These are phyloP conservation scores for Termitomyces sp. DNA, from an alignment of 768 basidiomycete genomes.

Conservation along the genomic window DNA sequence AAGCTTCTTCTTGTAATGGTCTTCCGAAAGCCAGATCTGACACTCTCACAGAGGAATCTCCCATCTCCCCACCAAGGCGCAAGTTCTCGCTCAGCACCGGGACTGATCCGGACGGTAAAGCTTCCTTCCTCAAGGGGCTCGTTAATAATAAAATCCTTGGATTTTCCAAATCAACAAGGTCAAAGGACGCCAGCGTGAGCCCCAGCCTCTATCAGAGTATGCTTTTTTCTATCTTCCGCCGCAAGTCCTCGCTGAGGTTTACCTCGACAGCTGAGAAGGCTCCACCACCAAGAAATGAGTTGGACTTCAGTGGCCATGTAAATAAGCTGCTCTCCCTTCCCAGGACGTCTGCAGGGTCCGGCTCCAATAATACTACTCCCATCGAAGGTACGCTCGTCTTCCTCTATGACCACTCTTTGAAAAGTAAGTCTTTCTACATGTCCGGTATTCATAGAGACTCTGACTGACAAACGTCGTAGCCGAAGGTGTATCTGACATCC, in stretches of 20 bases:
- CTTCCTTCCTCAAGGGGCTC: conserved; percentile 9
- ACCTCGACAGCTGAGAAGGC: conserved; percentile 2
- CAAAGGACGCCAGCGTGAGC: conserved; percentile 3
- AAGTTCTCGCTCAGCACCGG: conserved; percentile 4
- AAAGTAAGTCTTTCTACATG: background rate
- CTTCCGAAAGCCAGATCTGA: background rate
- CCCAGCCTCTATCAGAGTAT: conserved; percentile 5
- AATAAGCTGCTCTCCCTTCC: conserved; percentile 7
- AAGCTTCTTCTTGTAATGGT: background rate
- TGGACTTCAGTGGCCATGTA: conserved; percentile 2
- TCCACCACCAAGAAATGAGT: conserved; percentile 1
- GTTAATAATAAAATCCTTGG: conserved; percentile 3
- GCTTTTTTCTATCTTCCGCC: background rate
- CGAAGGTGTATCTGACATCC: conserved; percentile 11
- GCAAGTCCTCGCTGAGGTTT: background rate
- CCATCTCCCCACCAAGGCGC: conserved; percentile 2
- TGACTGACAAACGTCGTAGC: background rate
- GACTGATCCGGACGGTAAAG: conserved; percentile 2
- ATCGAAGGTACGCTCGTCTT: conserved; percentile 9
- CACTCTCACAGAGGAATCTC: background rate
- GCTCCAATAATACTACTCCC: background rate
- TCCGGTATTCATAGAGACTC: background rate
- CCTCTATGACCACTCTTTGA: conserved; percentile 13
- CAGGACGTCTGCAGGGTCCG: background rate
- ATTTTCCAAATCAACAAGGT: conserved; percentile 5